Evolutionary conservation across 75 land plant genomes (phyloP).

Genomic region (Pinus albicaulis): DNA sequence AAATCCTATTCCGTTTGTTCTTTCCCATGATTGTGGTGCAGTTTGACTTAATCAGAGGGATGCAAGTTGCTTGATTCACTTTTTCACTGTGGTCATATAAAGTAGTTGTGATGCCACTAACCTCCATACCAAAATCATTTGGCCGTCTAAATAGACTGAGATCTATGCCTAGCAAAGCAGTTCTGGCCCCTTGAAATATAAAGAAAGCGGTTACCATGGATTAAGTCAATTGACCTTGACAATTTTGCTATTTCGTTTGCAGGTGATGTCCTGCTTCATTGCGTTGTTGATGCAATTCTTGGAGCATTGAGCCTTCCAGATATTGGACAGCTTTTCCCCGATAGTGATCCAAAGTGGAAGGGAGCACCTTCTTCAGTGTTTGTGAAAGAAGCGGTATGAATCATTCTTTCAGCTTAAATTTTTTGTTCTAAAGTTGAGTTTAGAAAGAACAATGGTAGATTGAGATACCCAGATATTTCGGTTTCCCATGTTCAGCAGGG

Average conservation of each 20-base stretch:
- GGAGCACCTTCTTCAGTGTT: conserved; percentile 47
- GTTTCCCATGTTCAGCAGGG: not conserved
- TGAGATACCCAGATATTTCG: not conserved
- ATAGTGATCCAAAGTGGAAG: conserved; percentile 45
- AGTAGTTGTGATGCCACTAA: not conserved
- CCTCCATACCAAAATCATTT: not conserved
- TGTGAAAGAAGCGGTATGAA: conserved; percentile 43
- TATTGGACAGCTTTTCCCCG: conserved; percentile 52
- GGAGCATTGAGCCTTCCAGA: conserved; percentile 53
- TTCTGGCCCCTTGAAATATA: not conserved
- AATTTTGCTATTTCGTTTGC: conserved; percentile 14
- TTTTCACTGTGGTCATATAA: not conserved
- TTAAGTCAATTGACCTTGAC: not conserved
- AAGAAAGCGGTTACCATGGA: not conserved
- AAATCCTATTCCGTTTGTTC: not conserved
- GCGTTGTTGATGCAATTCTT: conserved; percentile 50
- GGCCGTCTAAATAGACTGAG: not conserved
- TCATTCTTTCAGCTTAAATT: not conserved
- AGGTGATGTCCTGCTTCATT: conserved; percentile 56
- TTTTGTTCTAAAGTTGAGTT: not conserved
- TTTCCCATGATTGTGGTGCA: not conserved
- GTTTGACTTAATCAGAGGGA: not conserved
- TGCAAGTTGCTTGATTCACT: not conserved
- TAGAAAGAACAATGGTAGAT: not conserved
- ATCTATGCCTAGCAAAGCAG: not conserved